Evolutionary conservation across 2,329 filamentous ascomycete species (phyloP).

Genomic region (Ophiostoma ulmi): DNA sequence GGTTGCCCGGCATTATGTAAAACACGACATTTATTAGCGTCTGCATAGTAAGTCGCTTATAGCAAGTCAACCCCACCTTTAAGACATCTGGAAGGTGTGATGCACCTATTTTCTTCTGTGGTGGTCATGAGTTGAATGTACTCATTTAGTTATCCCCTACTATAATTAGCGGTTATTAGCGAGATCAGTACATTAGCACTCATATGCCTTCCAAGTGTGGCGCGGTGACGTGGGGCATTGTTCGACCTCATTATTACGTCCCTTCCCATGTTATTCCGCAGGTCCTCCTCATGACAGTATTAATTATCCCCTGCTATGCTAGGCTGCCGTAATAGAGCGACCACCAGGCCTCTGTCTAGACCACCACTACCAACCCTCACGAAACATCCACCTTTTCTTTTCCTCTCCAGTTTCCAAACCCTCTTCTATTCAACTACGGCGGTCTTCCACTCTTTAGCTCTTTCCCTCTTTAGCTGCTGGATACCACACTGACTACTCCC

Average conservation of each 20-base stretch:
- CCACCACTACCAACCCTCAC: not conserved
- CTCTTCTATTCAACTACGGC: not conserved
- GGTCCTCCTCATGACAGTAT: slow-evolving; percentile 1
- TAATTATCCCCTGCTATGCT: not conserved
- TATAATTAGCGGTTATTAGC: not conserved
- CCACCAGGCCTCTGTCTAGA: not conserved
- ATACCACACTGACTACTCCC: not conserved
- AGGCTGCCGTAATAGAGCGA: not conserved
- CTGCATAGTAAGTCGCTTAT: not conserved
- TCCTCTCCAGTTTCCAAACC: not conserved
- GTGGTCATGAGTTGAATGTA: not conserved
- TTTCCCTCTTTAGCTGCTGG: not conserved
- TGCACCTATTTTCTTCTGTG: not conserved
- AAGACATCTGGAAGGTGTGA: slow-evolving; percentile 1
- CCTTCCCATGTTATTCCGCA: not conserved
- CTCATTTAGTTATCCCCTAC: not conserved
- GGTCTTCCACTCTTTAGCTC: not conserved
- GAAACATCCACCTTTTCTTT: not conserved
- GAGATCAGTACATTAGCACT: not conserved
- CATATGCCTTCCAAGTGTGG: not conserved
- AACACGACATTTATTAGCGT: not conserved
- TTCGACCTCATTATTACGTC: not conserved
- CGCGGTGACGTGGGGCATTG: slow-evolving; percentile 11
- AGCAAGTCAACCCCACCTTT: slow-evolving; percentile 7
- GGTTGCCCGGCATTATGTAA: slow-evolving; percentile 11